Base-by-base conservation (phyloP, 1,284 basidiomycete species). In the Microbotryum saponariae region DNA sequence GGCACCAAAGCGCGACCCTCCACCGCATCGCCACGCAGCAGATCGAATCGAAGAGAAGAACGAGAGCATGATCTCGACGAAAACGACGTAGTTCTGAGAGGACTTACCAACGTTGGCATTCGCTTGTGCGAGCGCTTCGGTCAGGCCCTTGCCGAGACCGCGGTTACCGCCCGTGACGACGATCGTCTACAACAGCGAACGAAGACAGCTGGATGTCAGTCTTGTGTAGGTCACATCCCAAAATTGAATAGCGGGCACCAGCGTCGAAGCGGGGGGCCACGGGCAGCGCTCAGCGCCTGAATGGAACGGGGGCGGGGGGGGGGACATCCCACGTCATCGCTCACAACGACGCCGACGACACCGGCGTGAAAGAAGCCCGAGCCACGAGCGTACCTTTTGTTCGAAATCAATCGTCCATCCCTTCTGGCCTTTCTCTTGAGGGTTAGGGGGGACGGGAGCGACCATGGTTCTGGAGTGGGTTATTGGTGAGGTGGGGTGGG, bases 61-160 rank as follows among this genome's bases (percentile, higher is more conserved):
- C 31, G 31, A 31, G 31, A 31, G 31, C 31, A 31, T 31, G 31
- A 8, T 31, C 2, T 31, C 3, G 31, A 31, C 31, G 31, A 2
- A 31, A 31, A 10, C 31, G 8, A 31, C 9, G 31, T 31, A 31
- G 31, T 2, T 31, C 12, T 29, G 6, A 50, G 25, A n/a, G 18
- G 12, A 60, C 67, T 51, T 44, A 67, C 67, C 65, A 6, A 81
- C 78, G 37, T 73, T 73, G 0, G 75, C 74, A 27, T 77, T 77
- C 0, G 79, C 77, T 52, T 75, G 68, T 10, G 79, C 79, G 59
- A 80, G 75, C 4, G 79, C 78, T 50, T 73, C 72, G 59, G 78
- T 77, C 62, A 78, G 77, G 10, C 76, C 80, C n/a, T 67, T 71
- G 4, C 82, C 82, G 55, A 82, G 80, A 48, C 81, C 80, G 25